These are phyloP conservation scores for Russula foetens DNA, from an alignment of 768 basidiomycete genomes.

Conservation along the genomic window DNA sequence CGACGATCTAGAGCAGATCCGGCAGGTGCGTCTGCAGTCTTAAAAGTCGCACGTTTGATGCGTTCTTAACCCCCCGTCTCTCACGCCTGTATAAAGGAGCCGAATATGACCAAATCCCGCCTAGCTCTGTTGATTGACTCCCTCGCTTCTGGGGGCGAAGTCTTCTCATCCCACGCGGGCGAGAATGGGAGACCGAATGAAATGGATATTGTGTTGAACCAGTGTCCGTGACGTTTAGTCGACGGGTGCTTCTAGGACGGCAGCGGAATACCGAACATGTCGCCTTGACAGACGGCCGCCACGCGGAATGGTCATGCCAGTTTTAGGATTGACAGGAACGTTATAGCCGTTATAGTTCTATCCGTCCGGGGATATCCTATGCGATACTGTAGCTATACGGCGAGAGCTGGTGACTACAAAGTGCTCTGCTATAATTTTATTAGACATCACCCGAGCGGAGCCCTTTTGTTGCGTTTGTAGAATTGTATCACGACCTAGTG, in stretches of 20 bases:
- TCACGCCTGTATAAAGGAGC: constrained; percentile 37
- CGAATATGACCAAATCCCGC: constrained; percentile 57
- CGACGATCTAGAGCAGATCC: constrained; percentile 76
- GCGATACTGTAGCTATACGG: background rate
- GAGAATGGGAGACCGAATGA: constrained; percentile 42
- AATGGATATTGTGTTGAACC: constrained; percentile 66
- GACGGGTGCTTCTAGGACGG: background rate
- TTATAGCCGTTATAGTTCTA: too few relatives aligned
- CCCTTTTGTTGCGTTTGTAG: too few relatives aligned
- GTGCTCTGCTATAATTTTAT: too few relatives aligned
- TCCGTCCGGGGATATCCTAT: background rate
- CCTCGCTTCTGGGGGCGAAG: constrained; percentile 67
- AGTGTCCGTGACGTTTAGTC: background rate
- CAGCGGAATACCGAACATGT: background rate
- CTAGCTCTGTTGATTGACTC: constrained; percentile 76
- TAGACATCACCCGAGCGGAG: too few relatives aligned
- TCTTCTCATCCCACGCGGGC: constrained; percentile 38
- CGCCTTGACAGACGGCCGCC: background rate
- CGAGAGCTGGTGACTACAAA: background rate
- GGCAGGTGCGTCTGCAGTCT: constrained; percentile 46
- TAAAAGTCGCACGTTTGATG: background rate
- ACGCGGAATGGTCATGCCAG: background rate
- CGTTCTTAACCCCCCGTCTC: constrained; percentile 18
- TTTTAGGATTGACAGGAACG: too few relatives aligned
- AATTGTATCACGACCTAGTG: too few relatives aligned